These are phyloP conservation scores for Phyllosticta citriasiana DNA, from an alignment of 2,329 filamentous ascomycete genomes.

Conservation along the genomic window DNA sequence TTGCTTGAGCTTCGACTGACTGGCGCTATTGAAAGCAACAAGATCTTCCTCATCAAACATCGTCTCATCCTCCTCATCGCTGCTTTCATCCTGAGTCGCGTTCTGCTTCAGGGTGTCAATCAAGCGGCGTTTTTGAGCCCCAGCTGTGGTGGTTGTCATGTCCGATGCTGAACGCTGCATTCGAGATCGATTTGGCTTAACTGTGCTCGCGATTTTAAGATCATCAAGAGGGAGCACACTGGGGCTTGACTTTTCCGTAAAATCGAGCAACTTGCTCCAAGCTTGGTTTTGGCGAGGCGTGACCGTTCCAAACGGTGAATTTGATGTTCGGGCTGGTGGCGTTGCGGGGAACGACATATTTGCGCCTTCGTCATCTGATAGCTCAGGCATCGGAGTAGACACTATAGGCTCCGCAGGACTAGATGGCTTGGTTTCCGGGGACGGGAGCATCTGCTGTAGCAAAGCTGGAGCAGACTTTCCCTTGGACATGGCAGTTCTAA, in stretches of 20 bases:
- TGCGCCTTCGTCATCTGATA: neutral
- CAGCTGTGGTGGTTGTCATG: neutral
- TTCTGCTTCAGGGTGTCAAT: conserved; percentile 16
- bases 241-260: conserved; percentile 18
- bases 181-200: neutral
- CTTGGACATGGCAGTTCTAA: neutral
- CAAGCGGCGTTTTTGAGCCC: conserved; percentile 9
- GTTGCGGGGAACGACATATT: neutral
- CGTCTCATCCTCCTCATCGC: conserved; percentile 13
- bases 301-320: conserved; percentile 19
- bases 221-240: conserved; percentile 22
- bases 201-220: conserved; percentile 19
- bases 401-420: neutral
- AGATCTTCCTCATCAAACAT: conserved; percentile 1
- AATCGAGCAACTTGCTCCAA: conserved; percentile 24
- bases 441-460: conserved; percentile 24
- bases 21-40: neutral
- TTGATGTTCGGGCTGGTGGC: conserved; percentile 5
- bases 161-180: conserved; percentile 6
- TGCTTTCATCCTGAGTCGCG: neutral
- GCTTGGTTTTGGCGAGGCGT: conserved; percentile 27
- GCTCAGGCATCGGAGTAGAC: neutral
- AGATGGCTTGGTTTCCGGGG: conserved; percentile 12
- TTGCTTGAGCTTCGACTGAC: neutral
- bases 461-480: conserved; percentile 6